Evolutionary conservation across 805 yeast species (phyloP), one percentile per base, ranked within the genome.

Genomic region (Saccharomyces eubayanus): DNA sequence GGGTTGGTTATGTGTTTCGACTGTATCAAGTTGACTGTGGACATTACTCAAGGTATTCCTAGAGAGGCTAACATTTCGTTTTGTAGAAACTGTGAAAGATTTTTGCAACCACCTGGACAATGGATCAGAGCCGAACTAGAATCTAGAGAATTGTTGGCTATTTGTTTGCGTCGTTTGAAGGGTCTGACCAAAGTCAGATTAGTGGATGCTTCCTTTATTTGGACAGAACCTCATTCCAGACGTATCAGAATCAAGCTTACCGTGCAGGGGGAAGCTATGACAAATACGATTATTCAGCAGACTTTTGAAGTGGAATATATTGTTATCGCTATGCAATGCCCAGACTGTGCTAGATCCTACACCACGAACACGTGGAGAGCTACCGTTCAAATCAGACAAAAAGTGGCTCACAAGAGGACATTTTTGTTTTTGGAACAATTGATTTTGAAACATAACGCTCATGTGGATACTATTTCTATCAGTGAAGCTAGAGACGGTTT

Each of bases 141-240:
- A 73, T 87, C 96, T 27, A 79, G 99, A 71, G 98, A 94, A 70
- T 76, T 94, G 51, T 75, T 94, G 57, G 98, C 99, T 1, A 74
- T 94, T 46, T 88, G 97, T 75, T 75, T 94, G 59, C 83, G 92
- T 72, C 82, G 92, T 68, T 77, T 94, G 65, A 89, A 87, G 63
- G 98, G 98, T 53, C 77, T 94, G 61, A 84, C 81, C 60, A 87
- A 87, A 65, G 94, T 90, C 48, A 77, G 97, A 62, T 75, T 94
- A 56, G 83, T 89, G 46, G 98, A 94, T 73, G 99, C 99, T 2
- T 81, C 91, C 5, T 94, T 91, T 64, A 82, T 95, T 57, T 94
- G 99, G 99, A 94, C 99, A 0, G 99, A 94, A 74, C 99, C 99
- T 2, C 99, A 94, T 71, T 90, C 97, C 28, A 81, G 99, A 72